A percentile compares a stretch with the other conserved stretches of the same genome.
Evolutionary conservation across 2,329 filamentous ascomycete species (phyloP).

Genomic region (Exserohilum turcica): DNA sequence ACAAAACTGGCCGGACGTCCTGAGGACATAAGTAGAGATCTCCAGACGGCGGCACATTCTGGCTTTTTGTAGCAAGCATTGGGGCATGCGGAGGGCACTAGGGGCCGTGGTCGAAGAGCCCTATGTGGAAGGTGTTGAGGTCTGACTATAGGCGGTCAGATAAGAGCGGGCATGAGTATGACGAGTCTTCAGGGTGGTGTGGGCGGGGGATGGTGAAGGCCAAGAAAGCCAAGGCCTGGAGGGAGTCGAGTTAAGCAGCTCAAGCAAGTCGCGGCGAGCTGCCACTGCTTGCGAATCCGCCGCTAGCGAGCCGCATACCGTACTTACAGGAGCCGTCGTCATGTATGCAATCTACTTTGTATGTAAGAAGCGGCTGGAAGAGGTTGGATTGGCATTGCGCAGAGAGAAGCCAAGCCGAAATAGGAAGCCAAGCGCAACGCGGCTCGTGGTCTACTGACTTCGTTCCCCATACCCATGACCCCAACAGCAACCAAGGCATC

Average conservation of each 20-base stretch:
- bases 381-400: no score
- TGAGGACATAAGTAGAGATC: not conserved
- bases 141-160: not conserved
- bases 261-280: not conserved
- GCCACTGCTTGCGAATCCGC: not conserved
- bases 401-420: no score
- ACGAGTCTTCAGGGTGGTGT: not conserved
- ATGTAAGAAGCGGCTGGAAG: no score
- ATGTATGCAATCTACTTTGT: no score
- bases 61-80: not conserved
- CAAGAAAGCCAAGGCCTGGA: not conserved
- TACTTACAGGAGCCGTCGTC: not conserved
- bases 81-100: not conserved
- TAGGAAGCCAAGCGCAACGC: not conserved
- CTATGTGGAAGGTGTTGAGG: conserved; percentile 13
- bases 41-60: not conserved
- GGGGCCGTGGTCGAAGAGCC: not conserved
- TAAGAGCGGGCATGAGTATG: not conserved
- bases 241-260: not conserved
- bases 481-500: not conserved
- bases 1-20: not conserved
- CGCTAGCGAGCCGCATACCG: not conserved
- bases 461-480: no score
- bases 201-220: not conserved
- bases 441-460: no score